Evolutionary conservation across 371 early-diverging fungal genomes (phyloP).

Genomic region (Catenaria anguillulae): DNA sequence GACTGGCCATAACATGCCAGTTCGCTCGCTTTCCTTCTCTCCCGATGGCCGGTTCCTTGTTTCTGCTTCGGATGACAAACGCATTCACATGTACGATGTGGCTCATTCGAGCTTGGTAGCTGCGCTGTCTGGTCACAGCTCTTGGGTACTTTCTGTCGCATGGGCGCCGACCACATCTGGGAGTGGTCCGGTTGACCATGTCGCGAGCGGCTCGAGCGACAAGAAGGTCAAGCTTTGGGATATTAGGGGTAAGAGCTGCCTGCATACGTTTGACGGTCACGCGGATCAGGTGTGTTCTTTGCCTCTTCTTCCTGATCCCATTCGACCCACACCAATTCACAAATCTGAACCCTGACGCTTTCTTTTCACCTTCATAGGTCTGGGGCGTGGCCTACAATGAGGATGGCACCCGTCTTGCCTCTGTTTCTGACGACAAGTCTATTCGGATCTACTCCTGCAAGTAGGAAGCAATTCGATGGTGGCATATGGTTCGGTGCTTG

Average conservation of each 20-base stretch:
- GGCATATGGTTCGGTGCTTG: too few relatives aligned
- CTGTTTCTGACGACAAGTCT: conserved; percentile 53
- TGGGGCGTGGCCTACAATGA: conserved; percentile 66
- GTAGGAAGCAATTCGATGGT: background rate
- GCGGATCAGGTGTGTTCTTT: too few relatives aligned
- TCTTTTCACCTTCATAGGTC: too few relatives aligned
- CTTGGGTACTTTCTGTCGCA: conserved; percentile 57
- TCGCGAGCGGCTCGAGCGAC: conserved; percentile 36
- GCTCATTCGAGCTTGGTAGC: conserved; percentile 58
- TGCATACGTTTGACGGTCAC: conserved; percentile 65
- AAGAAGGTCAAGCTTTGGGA: conserved; percentile 71
- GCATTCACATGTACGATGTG: conserved; percentile 67
- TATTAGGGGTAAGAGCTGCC: conserved; percentile 45
- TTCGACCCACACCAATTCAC: too few relatives aligned
- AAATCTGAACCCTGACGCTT: too few relatives aligned
- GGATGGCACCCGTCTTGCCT: conserved; percentile 53
- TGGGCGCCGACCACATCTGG: conserved; percentile 51
- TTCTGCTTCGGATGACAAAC: conserved; percentile 64
- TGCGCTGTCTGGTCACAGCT: conserved; percentile 53
- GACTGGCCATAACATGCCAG: conserved; percentile 59
- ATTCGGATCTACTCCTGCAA: conserved; percentile 12
- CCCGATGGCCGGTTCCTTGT: conserved; percentile 52
- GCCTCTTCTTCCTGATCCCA: too few relatives aligned
- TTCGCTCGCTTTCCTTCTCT: conserved; percentile 53
- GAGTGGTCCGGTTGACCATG: background rate